phyloP scores from a whole-genome alignment of 1,139 yeast genomes.

The Spathaspora sp. region DNA sequence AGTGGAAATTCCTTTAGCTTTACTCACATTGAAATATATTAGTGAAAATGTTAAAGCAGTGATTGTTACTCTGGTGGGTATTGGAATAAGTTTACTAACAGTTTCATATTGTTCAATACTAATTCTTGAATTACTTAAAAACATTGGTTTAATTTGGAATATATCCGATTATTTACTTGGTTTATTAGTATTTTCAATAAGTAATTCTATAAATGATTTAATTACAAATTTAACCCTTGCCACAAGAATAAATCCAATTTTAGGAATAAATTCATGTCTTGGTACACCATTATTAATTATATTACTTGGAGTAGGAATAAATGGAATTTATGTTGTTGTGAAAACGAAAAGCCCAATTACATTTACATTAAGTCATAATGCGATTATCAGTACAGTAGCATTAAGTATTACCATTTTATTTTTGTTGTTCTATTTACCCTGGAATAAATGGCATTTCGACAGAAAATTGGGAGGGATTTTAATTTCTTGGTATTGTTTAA shows the following conservation, averaged over 20 bases:
- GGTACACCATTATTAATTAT: slow-evolving; percentile 43
- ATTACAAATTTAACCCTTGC: slow-evolving; percentile 41
- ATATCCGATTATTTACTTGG: slow-evolving; percentile 45
- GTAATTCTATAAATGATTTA: slow-evolving; percentile 43
- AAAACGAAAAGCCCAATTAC: slow-evolving; percentile 17
- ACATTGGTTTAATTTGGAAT: slow-evolving; percentile 36
- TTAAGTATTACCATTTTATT: slow-evolving; percentile 25
- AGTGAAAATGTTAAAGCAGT: slow-evolving; percentile 4
- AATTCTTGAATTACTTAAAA: slow-evolving; percentile 33
- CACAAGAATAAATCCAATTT: slow-evolving; percentile 30
- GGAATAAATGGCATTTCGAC: slow-evolving; percentile 37
- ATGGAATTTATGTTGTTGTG: slow-evolving; percentile 24
- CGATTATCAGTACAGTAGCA: slow-evolving; percentile 27
- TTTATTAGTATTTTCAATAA: slow-evolving; percentile 37
- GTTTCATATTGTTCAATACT: slow-evolving; percentile 29
- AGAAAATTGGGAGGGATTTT: slow-evolving; percentile 26
- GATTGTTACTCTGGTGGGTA: slow-evolving; percentile 21
- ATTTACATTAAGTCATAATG: slow-evolving; percentile 25
- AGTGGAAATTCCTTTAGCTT: slow-evolving; percentile 9
- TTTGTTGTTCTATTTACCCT: slow-evolving; percentile 30
- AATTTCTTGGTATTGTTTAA: slow-evolving; percentile 22
- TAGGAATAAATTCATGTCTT: slow-evolving; percentile 42
- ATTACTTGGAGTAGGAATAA: slow-evolving; percentile 40
- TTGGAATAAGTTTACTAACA: slow-evolving; percentile 26
- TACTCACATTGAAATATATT: background rate